Conservation (phyloP, 2,329 filamentous ascomycete genomes). For the Rhynchosporium secalis region DNA sequence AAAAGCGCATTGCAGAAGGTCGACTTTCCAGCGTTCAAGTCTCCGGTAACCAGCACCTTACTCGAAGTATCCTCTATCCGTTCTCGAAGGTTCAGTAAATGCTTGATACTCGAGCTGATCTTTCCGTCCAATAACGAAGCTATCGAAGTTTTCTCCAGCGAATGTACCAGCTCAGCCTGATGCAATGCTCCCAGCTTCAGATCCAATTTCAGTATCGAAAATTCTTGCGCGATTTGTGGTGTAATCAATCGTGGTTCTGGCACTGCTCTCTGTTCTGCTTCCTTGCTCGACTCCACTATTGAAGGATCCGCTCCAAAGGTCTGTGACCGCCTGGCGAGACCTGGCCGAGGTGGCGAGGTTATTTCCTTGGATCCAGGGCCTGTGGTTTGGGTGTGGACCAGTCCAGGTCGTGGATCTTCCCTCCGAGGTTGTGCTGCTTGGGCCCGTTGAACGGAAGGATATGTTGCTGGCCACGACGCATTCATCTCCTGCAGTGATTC, state of each 20-base stretch:
- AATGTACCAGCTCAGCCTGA: slow-evolving; percentile 90
- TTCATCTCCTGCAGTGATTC: slow-evolving; percentile 87
- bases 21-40: slow-evolving; percentile 95
- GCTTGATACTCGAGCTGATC: slow-evolving; percentile 89
- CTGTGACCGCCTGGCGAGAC: slow-evolving; percentile 64
- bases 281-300: slow-evolving; percentile 70
- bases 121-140: slow-evolving; percentile 90
- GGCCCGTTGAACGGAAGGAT: slow-evolving; percentile 76
- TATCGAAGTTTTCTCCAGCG: slow-evolving; percentile 87
- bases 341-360: slow-evolving; percentile 46
- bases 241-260: slow-evolving; percentile 82
- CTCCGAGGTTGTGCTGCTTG: slow-evolving; percentile 47
- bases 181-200: slow-evolving; percentile 84
- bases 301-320: slow-evolving; percentile 63
- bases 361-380: slow-evolving; percentile 39
- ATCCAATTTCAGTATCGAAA: slow-evolving; percentile 92
- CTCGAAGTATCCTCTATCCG: slow-evolving; percentile 96
- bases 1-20: slow-evolving; percentile 98
- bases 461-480: slow-evolving; percentile 87
- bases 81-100: slow-evolving; percentile 82
- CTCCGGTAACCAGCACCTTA: slow-evolving; percentile 93
- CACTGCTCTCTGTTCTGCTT: slow-evolving; percentile 59
- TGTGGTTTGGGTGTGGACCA: slow-evolving; percentile 64
- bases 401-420: slow-evolving; percentile 58
- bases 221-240: slow-evolving; percentile 91